Evolutionary conservation across 1,139 yeast genomes (phyloP), one percentile per base, ranked within the genome.

Genomic region (Blastobotrys arbuscula): DNA sequence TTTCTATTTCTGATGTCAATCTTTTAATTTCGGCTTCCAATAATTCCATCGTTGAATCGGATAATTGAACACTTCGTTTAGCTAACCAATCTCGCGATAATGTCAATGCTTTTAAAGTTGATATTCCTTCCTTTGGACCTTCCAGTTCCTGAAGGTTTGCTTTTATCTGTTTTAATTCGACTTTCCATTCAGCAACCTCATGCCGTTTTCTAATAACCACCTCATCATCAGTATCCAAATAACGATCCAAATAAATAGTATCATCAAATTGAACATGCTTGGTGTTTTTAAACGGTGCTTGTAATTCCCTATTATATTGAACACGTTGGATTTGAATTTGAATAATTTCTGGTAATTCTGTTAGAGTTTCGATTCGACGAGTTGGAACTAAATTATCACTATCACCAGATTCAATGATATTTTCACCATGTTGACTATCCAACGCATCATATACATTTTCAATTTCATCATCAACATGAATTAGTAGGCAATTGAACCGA

Each of bases 261-360:
- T 87, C 88, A 35, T 81, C 78, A 59, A 89, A 88, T 3, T 90
- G 90, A 48, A 92, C 74, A 6, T 90, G 94, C 50, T 85, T 89
- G 42, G 79, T 75, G 1, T 90, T 83, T 62, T 92, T 92, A 60
- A 87, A 87, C 0, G 96, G 88, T 66, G 82, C 76, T 47, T 82
- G 75, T 33, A 77, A 68, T 50, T 75, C 84, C 43, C 90, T 75
- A 63, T 92, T 96, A 66, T 84, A 92, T 64, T 88, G 84, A 1
- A 90, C 97, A 60, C 98, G 75, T 66, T 90, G 97, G 2, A 92
- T 87, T 63, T 92, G 98, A 45, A 92, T 79, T 63, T 92, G 98
- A 45, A 92, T 68, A 45, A 92, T 79, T 9, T 82, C 82, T 0
- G 98, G 98, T 15, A 88, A 69, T 53, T 79, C 74, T 13, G 78